Base-by-base conservation (phyloP, 768 basidiomycete genomes). In the Hygrocybe coccinea region DNA sequence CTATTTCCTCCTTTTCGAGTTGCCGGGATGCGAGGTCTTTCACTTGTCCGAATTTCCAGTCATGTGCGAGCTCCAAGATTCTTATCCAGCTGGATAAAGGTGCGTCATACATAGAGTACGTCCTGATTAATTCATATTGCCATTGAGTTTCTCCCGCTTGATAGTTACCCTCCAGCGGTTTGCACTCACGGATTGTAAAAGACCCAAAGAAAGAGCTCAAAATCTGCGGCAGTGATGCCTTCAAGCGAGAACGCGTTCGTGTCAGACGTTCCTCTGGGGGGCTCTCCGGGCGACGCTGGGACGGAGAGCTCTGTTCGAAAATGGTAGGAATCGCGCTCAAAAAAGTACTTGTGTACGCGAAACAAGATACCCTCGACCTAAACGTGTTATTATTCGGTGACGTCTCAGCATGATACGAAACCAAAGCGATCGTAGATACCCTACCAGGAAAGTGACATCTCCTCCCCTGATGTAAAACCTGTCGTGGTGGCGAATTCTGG, bases 11-110 rank as follows among this genome's bases (percentile, higher is more conserved):
- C 60, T 74, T 73, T 44, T 82, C 80, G 0, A 88, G 71, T 47
- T 88, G 80, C 1, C 81, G 79, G 1, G 84, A 75, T 0, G 81
- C 83, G 1, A 88, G 78, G 1, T 71, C 67, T 37, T 82, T 79
- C 9, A 87, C 77, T 39, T 83, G 78, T 2, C 57, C 54, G 59
- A 89, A 89, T 0, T 64, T 60, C 82, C 82, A 89, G 5, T 72
- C 62, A 21, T 79, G 71, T 0, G 87, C 79, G 0, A 89, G 79
- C 1, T 74, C 73, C 0, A 89, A 66, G 34, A 89, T 83, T 0
- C 74, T 71, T 0, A 74, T 68, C 87, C 87, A 89, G 17, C 77
- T 75, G 0, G 74, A 71, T 5, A 79, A 68, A 0, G 69, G 65
- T 0, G 81, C 75, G 1, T 78, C 70, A 54, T 86, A 85, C 9